Base-by-base conservation (phyloP, 2,329 filamentous ascomycete genomes). In the Talaromyces sp. region DNA sequence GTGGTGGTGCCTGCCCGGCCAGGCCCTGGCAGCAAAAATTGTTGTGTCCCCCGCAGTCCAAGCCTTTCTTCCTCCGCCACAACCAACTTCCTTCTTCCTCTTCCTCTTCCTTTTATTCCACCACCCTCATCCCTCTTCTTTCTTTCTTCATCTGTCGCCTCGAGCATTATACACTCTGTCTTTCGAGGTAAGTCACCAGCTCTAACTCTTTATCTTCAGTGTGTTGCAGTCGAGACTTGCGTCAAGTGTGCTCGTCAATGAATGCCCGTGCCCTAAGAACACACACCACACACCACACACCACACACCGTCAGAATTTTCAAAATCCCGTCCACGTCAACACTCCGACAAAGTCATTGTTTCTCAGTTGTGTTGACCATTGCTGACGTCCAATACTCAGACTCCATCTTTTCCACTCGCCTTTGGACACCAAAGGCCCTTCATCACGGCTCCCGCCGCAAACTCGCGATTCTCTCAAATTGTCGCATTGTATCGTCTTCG, bases 401-500 rank as follows among this genome's bases (percentile, higher is more conserved):
- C 56, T 13, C 31, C 15, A 33, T 2, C 7, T 17, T 22, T 54
- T 43, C 11, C 17, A 17, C 19, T 43, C 64, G 75, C 76, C 76
- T 80, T 79, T 79, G 77, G 76, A 68, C 67, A 66, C 22, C 77
- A 77, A 79, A 79, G 77, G 77, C 69, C 67, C 27, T 47, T 65
- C 69, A 62, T 71, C 75, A 80, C 78, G 77, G 78, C 77, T 76
- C 69, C 69, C 70, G 70, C 68, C 77, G 73, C 75, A 5, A 56
- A 63, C 67, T 64, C 70, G 47, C 68, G 70, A 66, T 70, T 72
- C 65, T 73, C 74, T 76, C 79, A 80, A 77, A 77, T 79, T 81
- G 78, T 79, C 73, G 79, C 77, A 67, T 73, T 74, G 71, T 70
- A 71, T 71, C 78, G 78, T 72, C 75, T 73, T 70, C 76, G 77